Evolutionary conservation across 2,329 filamentous ascomycete species (phyloP).

Genomic region (Knufia petricola): DNA sequence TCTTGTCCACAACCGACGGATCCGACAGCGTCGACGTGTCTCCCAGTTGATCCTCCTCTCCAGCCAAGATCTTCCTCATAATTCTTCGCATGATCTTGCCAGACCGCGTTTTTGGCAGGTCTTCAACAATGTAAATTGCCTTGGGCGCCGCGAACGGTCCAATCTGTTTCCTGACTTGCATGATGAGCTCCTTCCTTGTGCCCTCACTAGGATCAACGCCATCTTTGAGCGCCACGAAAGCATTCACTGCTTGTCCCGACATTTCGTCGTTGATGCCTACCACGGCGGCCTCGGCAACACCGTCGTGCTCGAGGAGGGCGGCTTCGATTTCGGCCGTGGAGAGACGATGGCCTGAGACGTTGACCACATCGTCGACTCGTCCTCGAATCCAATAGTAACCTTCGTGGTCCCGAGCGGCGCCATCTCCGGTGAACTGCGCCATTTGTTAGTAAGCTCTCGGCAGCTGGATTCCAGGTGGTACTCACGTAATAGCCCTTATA

Average conservation of each 20-base stretch:
- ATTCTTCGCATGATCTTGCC: slow-evolving; percentile 99
- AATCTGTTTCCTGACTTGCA: slow-evolving; percentile 95
- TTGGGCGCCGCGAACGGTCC: slow-evolving; percentile 96
- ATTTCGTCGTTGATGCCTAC: slow-evolving; percentile 89
- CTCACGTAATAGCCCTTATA: slow-evolving; percentile 97
- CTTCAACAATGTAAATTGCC: slow-evolving; percentile 79
- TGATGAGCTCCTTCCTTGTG: slow-evolving; percentile 82
- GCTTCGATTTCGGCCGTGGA: slow-evolving; percentile 98
- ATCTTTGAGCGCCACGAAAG: slow-evolving; percentile 89
- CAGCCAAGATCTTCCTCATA: slow-evolving; percentile 90
- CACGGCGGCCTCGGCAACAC: slow-evolving; percentile 87
- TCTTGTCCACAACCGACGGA: slow-evolving; percentile 77
- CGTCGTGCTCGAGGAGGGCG: slow-evolving; percentile 81
- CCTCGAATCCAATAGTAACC: slow-evolving; percentile 99
- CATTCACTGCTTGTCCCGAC: slow-evolving; percentile 93
- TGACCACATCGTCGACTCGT: slow-evolving; percentile 96
- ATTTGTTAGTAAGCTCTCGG: slow-evolving; percentile 11
- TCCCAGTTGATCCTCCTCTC: slow-evolving; percentile 93
- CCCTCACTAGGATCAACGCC: slow-evolving; percentile 65
- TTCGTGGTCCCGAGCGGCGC: slow-evolving; percentile 90
- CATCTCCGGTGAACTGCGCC: slow-evolving; percentile 53
- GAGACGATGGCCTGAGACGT: slow-evolving; percentile 90
- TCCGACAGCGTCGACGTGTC: slow-evolving; percentile 86
- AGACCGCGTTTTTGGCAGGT: slow-evolving; percentile 92
- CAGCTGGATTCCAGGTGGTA: slow-evolving; percentile 17